phyloP scores from a whole-genome alignment of 441 rosid species.

The Pelargonium australe region DNA sequence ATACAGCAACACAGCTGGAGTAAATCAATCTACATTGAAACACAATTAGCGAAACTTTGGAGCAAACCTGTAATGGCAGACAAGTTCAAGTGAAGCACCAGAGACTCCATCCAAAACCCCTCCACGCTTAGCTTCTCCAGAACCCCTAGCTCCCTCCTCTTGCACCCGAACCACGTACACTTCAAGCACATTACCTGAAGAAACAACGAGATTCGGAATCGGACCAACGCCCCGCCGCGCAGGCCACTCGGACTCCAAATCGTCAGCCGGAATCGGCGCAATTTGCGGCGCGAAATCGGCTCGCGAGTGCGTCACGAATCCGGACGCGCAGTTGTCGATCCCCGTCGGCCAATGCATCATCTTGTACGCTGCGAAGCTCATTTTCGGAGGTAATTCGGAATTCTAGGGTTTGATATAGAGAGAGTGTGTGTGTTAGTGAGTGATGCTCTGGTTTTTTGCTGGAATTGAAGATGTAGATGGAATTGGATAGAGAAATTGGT shows the following conservation, averaged over 20 bases:
- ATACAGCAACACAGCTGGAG: neutral
- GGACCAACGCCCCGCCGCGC: slow-evolving; percentile 58
- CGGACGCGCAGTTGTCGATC: slow-evolving; percentile 78
- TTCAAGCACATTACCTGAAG: slow-evolving; percentile 79
- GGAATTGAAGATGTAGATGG: too few species aligned
- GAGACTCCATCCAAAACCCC: slow-evolving; percentile 76
- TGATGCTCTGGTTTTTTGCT: too few species aligned
- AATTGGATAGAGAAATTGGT: too few species aligned
- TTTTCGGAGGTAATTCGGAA: slow-evolving; percentile 20
- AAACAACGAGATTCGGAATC: slow-evolving; percentile 64
- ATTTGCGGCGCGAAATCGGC: slow-evolving; percentile 58
- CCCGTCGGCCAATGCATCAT: slow-evolving; percentile 98
- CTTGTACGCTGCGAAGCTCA: slow-evolving; percentile 95
- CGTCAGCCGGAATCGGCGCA: slow-evolving; percentile 48
- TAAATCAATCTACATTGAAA: slow-evolving; percentile 1
- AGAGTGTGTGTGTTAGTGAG: too few species aligned
- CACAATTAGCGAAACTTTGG: neutral
- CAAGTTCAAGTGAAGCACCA: slow-evolving; percentile 88
- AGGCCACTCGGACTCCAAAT: slow-evolving; percentile 63
- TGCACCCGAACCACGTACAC: slow-evolving; percentile 76
- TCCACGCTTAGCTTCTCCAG: slow-evolving; percentile 54
- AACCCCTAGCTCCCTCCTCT: slow-evolving; percentile 48
- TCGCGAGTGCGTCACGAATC: slow-evolving; percentile 69
- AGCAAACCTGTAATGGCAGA: slow-evolving; percentile 73
- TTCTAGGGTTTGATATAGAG: slow-evolving; percentile 23